Base-by-base conservation (phyloP, 768 basidiomycete genomes). In the Trametopsis cervina region DNA sequence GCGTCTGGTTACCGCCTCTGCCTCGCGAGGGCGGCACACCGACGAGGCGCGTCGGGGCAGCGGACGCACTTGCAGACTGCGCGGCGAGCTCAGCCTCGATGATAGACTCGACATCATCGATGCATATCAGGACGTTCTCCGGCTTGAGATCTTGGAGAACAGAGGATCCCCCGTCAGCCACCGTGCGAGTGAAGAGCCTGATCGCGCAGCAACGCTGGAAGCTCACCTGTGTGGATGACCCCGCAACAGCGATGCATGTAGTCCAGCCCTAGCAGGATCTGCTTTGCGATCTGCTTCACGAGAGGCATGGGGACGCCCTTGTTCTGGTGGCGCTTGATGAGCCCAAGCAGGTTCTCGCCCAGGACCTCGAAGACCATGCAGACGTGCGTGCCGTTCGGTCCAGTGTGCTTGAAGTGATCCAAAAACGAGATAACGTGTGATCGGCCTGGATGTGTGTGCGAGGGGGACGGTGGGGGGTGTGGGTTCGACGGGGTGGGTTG, bases 321-420 rank as follows among this genome's bases (percentile, higher is more conserved):
- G 70, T 92, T 93, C 73, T 98, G 94, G 70, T 98, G 92, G 10
- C 95, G 81, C 68, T 96, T 97, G 77, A 98, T 96, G 58, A 99
- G 78, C 4, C 87, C 93, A 2, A 98, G 79, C 2, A 99, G 73
- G 63, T 95, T 97, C 69, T 99, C 95, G 51, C 95, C 96, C 7
- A 99, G 78, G 21, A 98, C 96, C 66, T 99, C 96, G 60, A 97
- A 97, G 12, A 96, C 93, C 96, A 99, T 98, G 76, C 96, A 98
- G 57, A 99, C 89, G 67, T 99, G 96, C 13, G 80, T 85, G 29
- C 96, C 96, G 64, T 99, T 96, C 9, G 93, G 93, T 1, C 96
- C 96, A 52, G 87, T 88, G 69, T 98, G 96, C 22, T 85, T 79
- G 66, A 99, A 99, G 64, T 98, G 92, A 70, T 99, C 95, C 40